Conservation (phyloP, 441 rosid genomes). For the Pelargonium cotyledonis region DNA sequence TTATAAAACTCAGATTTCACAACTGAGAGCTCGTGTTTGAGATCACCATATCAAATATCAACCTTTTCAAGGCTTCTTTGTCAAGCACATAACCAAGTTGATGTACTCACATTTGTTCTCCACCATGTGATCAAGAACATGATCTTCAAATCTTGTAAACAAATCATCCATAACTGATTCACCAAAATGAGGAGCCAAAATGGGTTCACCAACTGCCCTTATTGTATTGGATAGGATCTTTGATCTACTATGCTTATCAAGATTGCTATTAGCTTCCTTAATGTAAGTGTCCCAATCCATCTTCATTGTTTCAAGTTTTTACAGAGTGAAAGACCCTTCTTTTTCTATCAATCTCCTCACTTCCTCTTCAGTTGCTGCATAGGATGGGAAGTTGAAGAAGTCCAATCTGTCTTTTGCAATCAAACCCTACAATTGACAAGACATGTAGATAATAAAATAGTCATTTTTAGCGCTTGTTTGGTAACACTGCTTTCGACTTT, state of each 20-base stretch:
- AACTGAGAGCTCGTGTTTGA: no score
- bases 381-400: slow-evolving; percentile 17
- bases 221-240: slow-evolving; percentile 6
- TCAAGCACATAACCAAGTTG: slow-evolving; percentile 2
- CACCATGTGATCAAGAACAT: slow-evolving; percentile 3
- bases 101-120: neutral
- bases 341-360: slow-evolving; percentile 7
- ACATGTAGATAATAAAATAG: no score
- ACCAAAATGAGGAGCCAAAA: slow-evolving; percentile 16
- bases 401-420: slow-evolving; percentile 15
- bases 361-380: slow-evolving; percentile 13
- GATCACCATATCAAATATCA: no score
- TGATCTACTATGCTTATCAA: neutral
- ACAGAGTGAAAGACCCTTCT: slow-evolving; percentile 19
- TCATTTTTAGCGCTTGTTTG: no score
- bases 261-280: neutral
- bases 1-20: no score
- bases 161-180: slow-evolving; percentile 7
- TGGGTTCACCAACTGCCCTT: slow-evolving; percentile 19
- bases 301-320: slow-evolving; percentile 4
- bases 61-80: neutral
- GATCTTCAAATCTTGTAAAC: neutral
- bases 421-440: slow-evolving; percentile 8
- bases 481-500: no score
- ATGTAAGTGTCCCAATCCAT: slow-evolving; percentile 8